Conservation (phyloP, 257 asterid species). For the Plectranthus barbatus region DNA sequence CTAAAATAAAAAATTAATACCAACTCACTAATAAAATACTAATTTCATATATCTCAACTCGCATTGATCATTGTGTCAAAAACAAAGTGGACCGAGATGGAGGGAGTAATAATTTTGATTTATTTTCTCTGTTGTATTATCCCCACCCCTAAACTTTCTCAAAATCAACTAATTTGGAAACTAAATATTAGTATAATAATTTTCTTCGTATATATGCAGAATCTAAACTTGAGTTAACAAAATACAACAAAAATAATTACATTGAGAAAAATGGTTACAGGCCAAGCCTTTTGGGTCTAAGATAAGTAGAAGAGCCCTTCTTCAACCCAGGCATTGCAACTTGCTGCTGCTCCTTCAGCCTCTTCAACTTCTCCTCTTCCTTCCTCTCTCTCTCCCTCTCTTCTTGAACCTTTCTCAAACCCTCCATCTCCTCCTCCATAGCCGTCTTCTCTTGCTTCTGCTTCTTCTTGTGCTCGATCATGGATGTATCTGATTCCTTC, state of each 20-base stretch:
- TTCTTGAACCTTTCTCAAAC: slow-evolving; percentile 51
- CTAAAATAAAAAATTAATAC: too few species aligned
- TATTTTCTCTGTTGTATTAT: too few species aligned
- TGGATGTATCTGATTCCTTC: slow-evolving; percentile 77
- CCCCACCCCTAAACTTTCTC: too few species aligned
- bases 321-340: slow-evolving; percentile 76
- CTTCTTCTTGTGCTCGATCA: slow-evolving; percentile 80
- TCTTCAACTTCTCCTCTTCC: slow-evolving; percentile 62
- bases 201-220: background rate
- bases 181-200: too few species aligned
- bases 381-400: slow-evolving; percentile 34
- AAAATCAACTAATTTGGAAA: too few species aligned
- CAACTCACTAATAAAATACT: too few species aligned
- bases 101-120: too few species aligned
- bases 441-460: slow-evolving; percentile 86
- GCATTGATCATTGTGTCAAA: too few species aligned
- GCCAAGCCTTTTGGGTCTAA: slow-evolving; percentile 76
- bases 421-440: slow-evolving; percentile 98
- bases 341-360: slow-evolving; percentile 57
- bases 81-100: too few species aligned
- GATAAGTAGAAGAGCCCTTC: slow-evolving; percentile 59
- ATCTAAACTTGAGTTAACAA: too few species aligned
- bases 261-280: slow-evolving; percentile 19
- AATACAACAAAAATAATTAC: background rate
- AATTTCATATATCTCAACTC: too few species aligned